These are phyloP conservation scores for Blastobotrys muscicola DNA, from an alignment of 805 yeast genomes.

Conservation along the genomic window DNA sequence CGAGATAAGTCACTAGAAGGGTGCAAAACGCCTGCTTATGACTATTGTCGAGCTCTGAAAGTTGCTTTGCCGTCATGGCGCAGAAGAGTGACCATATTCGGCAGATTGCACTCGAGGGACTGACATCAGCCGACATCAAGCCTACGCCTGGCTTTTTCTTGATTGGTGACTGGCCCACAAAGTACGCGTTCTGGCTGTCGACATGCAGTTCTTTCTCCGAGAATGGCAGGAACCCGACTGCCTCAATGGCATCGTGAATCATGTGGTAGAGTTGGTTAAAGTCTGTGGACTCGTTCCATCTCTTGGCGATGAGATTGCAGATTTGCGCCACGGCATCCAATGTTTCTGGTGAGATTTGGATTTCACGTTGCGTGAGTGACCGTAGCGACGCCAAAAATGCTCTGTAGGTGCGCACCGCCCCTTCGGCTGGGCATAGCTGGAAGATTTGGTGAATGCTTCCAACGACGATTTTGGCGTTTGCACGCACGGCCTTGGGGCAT, in stretches of 20 bases:
- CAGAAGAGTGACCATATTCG: no score
- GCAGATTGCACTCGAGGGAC: no score
- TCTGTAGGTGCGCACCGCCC: no score
- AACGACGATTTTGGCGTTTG: no score
- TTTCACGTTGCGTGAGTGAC: slow-evolving; percentile 11
- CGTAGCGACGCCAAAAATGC: slow-evolving; percentile 3
- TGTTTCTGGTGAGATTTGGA: slow-evolving; percentile 12
- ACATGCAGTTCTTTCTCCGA: slow-evolving; percentile 4
- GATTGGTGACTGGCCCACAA: not conserved
- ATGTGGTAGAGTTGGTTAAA: slow-evolving; percentile 3
- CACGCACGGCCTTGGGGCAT: no score
- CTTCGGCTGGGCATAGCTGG: no score
- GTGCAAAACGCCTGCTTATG: no score
- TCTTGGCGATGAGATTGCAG: slow-evolving; percentile 7
- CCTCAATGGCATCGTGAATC: slow-evolving; percentile 8
- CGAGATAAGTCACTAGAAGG: no score
- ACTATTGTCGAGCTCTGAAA: no score
- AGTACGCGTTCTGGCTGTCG: not conserved
- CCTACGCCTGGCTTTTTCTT: not conserved
- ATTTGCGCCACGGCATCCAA: slow-evolving; percentile 11
- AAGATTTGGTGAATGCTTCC: no score
- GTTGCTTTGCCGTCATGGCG: no score
- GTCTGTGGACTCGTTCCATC: slow-evolving; percentile 3
- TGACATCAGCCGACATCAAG: no score
- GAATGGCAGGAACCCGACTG: slow-evolving; percentile 9